phyloP scores from a whole-genome alignment of 495 filamentous ascomycete species.

The Poronia punctata region DNA sequence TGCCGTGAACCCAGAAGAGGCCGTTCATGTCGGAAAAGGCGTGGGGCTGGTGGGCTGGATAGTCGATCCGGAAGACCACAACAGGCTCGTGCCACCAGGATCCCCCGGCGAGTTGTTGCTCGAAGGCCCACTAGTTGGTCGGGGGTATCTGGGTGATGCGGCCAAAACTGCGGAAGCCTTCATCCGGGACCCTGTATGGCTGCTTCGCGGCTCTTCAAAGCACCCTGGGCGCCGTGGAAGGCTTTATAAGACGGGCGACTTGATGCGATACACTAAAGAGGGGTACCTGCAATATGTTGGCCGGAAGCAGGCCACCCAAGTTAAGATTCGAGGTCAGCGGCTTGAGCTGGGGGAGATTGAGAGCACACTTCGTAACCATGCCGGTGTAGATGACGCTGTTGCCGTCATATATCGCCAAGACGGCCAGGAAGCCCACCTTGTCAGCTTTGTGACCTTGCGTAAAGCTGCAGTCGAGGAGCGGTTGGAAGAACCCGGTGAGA shows the following conservation, averaged over 20 bases:
- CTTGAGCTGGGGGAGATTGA: slow-evolving; percentile 20
- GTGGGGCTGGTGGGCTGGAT: slow-evolving; percentile 42
- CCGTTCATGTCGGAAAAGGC: slow-evolving; percentile 36
- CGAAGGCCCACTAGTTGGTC: slow-evolving; percentile 24
- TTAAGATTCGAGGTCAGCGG: slow-evolving; percentile 19
- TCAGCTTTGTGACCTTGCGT: too few relatives aligned
- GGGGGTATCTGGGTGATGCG: slow-evolving; percentile 27
- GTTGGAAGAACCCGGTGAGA: too few relatives aligned
- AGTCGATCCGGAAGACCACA: slow-evolving; percentile 40
- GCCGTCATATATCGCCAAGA: too few relatives aligned
- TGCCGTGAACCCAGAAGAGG: neutral
- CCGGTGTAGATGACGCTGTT: slow-evolving; percentile 3
- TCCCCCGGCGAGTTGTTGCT: slow-evolving; percentile 27
- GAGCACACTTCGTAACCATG: slow-evolving; percentile 29
- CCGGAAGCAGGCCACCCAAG: slow-evolving; percentile 19
- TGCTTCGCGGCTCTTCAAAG: neutral
- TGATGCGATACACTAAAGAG: slow-evolving; percentile 42
- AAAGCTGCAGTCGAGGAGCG: too few relatives aligned
- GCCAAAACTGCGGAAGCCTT: slow-evolving; percentile 23
- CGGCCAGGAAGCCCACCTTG: too few relatives aligned
- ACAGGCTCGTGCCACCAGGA: slow-evolving; percentile 39
- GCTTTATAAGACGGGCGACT: slow-evolving; percentile 32
- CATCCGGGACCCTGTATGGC: slow-evolving; percentile 35
- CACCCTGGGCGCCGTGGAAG: slow-evolving; percentile 23
- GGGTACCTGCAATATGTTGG: slow-evolving; percentile 32